These are phyloP conservation scores for Hylodesmum podocarpum DNA, from an alignment of 306 rosid genomes.

Conservation along the genomic window DNA sequence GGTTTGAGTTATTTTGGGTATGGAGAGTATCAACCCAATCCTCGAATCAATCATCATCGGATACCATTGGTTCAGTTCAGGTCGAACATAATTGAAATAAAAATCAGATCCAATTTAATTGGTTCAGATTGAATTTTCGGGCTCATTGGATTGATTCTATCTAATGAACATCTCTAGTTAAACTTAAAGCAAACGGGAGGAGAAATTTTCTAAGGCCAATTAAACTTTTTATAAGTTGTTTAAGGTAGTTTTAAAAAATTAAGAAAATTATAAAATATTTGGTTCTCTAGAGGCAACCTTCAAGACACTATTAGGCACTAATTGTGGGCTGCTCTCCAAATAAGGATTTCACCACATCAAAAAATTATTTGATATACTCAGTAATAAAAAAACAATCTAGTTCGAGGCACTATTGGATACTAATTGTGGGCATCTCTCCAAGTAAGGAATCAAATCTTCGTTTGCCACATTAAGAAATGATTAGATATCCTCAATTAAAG, in stretches of 20 bases:
- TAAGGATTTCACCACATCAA: neutral
- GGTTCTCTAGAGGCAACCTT: neutral
- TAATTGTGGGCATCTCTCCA: neutral
- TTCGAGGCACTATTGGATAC: neutral
- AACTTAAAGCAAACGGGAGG: neutral
- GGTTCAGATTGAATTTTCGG: no score
- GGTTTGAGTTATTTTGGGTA: no score
- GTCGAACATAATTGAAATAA: no score
- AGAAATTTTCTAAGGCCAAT: neutral
- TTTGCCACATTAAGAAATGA: neutral
- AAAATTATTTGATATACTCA: neutral
- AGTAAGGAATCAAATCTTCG: neutral
- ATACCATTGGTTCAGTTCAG: no score
- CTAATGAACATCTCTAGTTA: no score
- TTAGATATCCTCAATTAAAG: neutral
- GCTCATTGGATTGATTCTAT: no score
- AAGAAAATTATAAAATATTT: neutral
- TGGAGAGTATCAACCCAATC: no score
- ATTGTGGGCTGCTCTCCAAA: neutral
- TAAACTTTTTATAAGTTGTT: neutral
- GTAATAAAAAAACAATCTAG: no score
- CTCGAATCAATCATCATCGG: no score
- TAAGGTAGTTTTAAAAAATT: neutral
- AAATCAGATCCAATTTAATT: no score
- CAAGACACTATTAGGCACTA: neutral